Percentiles rank a stretch among this genome's conserved stretches.
These are phyloP conservation scores for Monilinia polystroma DNA, from an alignment of 2,329 filamentous ascomycete genomes.

Conservation along the genomic window DNA sequence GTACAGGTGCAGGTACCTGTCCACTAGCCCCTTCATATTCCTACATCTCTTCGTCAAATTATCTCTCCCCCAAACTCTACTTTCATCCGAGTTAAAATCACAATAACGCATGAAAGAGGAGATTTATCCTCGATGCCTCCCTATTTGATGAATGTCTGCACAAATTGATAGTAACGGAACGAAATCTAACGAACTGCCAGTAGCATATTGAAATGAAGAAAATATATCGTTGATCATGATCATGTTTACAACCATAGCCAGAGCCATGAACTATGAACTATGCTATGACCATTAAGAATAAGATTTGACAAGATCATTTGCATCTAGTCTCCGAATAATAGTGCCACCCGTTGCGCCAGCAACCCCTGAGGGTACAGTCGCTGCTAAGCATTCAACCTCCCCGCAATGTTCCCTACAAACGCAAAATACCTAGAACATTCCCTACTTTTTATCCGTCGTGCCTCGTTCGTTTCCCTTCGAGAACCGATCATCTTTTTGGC, in stretches of 20 bases:
- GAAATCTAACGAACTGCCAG: background rate
- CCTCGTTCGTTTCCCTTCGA: conserved; percentile 13
- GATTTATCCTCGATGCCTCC: background rate
- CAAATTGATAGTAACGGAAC: background rate
- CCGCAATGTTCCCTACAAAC: conserved; percentile 22
- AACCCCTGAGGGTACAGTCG: conserved; percentile 13
- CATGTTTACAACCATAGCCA: background rate
- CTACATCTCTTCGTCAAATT: background rate
- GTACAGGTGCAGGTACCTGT: background rate
- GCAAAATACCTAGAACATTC: background rate
- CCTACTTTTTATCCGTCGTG: background rate
- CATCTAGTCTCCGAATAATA: background rate
- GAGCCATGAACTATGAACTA: background rate
- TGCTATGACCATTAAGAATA: background rate
- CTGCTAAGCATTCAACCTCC: conserved; percentile 16
- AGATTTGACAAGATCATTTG: background rate
- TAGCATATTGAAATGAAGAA: background rate
- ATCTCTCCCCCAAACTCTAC: background rate
- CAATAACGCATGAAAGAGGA: background rate
- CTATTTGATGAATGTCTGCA: conserved; percentile 7
- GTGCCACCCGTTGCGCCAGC: background rate
- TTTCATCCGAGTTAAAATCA: conserved; percentile 4
- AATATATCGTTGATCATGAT: background rate
- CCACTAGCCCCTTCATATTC: background rate
- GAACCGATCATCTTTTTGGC: conserved; percentile 12